Evolutionary conservation across 2,329 filamentous ascomycete species (phyloP).

Genomic region (Lasiodiplodia sp.): DNA sequence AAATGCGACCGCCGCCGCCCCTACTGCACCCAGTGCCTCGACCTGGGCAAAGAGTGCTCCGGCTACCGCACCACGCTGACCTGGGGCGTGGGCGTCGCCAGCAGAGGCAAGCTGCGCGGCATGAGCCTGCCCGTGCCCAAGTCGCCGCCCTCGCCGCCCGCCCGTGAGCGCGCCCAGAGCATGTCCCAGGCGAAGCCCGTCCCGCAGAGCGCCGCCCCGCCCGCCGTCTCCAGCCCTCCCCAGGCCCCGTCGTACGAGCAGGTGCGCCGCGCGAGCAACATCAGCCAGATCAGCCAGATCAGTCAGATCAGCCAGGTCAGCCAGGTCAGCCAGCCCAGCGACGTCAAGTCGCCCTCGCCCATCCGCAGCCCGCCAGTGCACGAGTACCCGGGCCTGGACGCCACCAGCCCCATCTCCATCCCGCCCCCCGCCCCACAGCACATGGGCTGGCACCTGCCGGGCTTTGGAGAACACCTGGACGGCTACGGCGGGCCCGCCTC

Average conservation of each 20-base stretch:
- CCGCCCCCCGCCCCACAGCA: conserved; percentile 44
- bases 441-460: conserved; percentile 48
- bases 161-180: conserved; percentile 27
- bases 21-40: conserved; percentile 94
- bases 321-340: conserved; percentile 2
- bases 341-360: conserved; percentile 29
- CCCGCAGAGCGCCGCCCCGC: conserved; percentile 3
- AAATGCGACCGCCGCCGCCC: conserved; percentile 91
- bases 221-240: conserved; percentile 10
- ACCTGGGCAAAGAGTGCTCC: conserved; percentile 89
- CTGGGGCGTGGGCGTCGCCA: conserved; percentile 95
- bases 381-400: conserved; percentile 47
- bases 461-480: conserved; percentile 49
- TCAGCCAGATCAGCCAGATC: conserved; percentile 12
- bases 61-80: conserved; percentile 97
- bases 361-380: conserved; percentile 34
- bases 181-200: conserved; percentile 13
- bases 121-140: conserved; percentile 74
- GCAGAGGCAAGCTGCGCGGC: conserved; percentile 90
- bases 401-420: conserved; percentile 51
- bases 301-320: conserved; percentile 10
- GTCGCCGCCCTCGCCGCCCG: conserved; percentile 40
- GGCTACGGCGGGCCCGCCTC: conserved; percentile 43
- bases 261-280: conserved; percentile 7
- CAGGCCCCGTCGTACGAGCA: background rate